These are phyloP conservation scores for Whalleya microplaca DNA, from an alignment of 2,329 filamentous ascomycete species.

Conservation along the genomic window DNA sequence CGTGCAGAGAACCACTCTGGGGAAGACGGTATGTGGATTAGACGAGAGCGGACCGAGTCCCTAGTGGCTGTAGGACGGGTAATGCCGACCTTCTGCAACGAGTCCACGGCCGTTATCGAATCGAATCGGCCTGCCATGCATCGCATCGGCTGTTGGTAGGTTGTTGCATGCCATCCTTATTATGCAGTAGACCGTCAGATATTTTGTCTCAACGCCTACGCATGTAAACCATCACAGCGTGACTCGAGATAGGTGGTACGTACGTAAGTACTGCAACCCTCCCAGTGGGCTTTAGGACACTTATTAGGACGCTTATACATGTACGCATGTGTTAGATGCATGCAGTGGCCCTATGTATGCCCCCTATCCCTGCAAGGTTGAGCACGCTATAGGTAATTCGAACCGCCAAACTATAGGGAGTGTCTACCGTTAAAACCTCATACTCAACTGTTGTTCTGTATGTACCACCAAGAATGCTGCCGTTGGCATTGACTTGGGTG, in stretches of 20 bases:
- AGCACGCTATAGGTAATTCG: neutral
- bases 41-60: slow-evolving; percentile 25
- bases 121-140: neutral
- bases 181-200: neutral
- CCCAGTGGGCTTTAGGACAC: neutral
- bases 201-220: neutral
- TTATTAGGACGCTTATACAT: neutral
- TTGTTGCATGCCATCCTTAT: neutral
- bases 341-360: neutral
- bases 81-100: neutral
- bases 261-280: neutral
- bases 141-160: neutral
- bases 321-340: neutral
- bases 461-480: too few species aligned
- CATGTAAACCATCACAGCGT: neutral
- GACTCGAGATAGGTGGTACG: neutral
- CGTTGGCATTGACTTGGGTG: too few species aligned
- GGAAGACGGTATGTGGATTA: slow-evolving; percentile 27
- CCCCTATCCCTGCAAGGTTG: neutral
- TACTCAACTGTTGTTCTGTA: too few species aligned
- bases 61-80: slow-evolving; percentile 23
- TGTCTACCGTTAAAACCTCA: too few species aligned
- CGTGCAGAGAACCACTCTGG: slow-evolving; percentile 20
- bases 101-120: neutral
- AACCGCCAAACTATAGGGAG: neutral